phyloP scores from a whole-genome alignment of 352 stramenopile species.

The Globisporangium sylvaticum region DNA sequence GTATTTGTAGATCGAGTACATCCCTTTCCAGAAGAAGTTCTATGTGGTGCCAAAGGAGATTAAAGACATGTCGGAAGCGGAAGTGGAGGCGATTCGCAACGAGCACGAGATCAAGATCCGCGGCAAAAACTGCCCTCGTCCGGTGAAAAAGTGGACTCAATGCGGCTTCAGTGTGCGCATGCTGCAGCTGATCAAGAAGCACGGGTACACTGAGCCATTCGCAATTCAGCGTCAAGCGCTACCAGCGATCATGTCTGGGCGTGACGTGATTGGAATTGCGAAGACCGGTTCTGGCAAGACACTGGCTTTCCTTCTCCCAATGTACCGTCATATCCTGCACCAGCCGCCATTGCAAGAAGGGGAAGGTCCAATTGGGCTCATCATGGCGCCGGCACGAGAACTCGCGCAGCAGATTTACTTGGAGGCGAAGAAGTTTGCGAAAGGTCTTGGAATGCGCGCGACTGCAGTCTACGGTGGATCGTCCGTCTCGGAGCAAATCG shows the following conservation, averaged over 20 bases:
- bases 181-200: constrained; percentile 92
- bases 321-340: constrained; percentile 96
- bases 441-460: constrained; percentile 87
- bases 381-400: constrained; percentile 97
- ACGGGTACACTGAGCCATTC: constrained; percentile 94
- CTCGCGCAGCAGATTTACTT: constrained; percentile 98
- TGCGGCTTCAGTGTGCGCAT: constrained; percentile 96
- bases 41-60: constrained; percentile 96
- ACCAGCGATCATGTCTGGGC: constrained; percentile 97
- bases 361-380: constrained; percentile 96
- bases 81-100: constrained; percentile 73
- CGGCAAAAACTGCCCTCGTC: constrained; percentile 94
- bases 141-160: constrained; percentile 95
- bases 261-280: constrained; percentile 99
- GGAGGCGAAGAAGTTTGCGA: constrained; percentile 94
- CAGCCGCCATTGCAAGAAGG: constrained; percentile 89
- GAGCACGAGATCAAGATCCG: constrained; percentile 96
- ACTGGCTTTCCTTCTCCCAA: constrained; percentile 88
- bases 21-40: constrained; percentile 98
- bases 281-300: constrained; percentile 96
- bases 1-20: constrained; percentile 88
- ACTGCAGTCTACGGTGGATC: constrained; percentile 95
- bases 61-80: constrained; percentile 82
- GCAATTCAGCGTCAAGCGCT: constrained; percentile 96
- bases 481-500: constrained; percentile 97